phyloP scores from a whole-genome alignment of 179 eudicot genomes.

The Silene coronaria region DNA sequence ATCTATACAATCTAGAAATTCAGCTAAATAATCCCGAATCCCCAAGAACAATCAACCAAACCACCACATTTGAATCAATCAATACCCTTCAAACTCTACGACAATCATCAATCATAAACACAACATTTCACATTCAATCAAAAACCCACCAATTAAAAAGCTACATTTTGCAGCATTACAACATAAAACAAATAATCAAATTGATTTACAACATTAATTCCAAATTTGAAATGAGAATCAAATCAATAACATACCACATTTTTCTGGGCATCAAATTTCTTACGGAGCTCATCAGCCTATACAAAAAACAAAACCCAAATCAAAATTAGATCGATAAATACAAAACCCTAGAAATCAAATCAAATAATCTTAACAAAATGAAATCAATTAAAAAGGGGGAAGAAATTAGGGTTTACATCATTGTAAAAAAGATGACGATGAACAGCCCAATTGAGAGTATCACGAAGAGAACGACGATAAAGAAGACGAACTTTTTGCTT shows the following conservation, averaged over 20 bases:
- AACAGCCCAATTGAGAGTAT: conserved; percentile 91
- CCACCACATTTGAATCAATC: neutral
- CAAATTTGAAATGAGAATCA: too few relatives aligned
- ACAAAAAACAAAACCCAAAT: conserved; percentile 13
- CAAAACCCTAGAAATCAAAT: conserved; percentile 27
- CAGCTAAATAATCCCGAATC: neutral
- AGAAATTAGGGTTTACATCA: conserved; percentile 45
- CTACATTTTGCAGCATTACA: neutral
- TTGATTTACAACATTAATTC: too few relatives aligned
- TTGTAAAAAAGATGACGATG: conserved; percentile 84
- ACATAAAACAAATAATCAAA: neutral
- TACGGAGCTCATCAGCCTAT: conserved; percentile 87
- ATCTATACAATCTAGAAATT: neutral
- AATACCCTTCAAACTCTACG: too few relatives aligned
- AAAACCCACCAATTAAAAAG: neutral
- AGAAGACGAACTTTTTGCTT: conserved; percentile 71
- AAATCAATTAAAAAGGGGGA: neutral
- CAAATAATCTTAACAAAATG: neutral
- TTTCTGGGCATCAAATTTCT: conserved; percentile 74
- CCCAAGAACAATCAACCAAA: too few relatives aligned
- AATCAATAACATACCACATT: conserved; percentile 44
- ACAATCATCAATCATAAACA: neutral
- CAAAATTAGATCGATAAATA: conserved; percentile 15
- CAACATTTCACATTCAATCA: neutral
- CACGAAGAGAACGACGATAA: conserved; percentile 68